Evolutionary conservation across 208 protist genomes (phyloP).

Genomic region (Crithidia fasciculata): DNA sequence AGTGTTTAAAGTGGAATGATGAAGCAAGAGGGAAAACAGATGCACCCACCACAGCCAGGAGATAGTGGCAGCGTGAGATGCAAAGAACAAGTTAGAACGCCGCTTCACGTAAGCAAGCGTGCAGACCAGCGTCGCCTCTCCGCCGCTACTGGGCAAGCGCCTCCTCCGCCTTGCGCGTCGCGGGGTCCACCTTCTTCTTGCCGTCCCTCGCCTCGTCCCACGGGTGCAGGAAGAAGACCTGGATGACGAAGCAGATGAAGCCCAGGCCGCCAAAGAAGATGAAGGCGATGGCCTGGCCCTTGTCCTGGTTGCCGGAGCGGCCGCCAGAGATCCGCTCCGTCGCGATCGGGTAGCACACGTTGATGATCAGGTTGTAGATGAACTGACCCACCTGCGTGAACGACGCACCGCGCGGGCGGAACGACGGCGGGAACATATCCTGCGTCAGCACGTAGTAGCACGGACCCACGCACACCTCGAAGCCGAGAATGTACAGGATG

Average conservation of each 20-base stretch:
- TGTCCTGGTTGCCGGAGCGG: constrained; percentile 81
- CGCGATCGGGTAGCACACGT: constrained; percentile 85
- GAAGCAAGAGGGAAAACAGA: too few relatives aligned
- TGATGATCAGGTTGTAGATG: constrained; percentile 91
- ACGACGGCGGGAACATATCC: constrained; percentile 83
- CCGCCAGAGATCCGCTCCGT: constrained; percentile 82
- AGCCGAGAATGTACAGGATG: constrained; percentile 77
- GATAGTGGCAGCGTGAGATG: neutral
- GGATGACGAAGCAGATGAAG: constrained; percentile 69
- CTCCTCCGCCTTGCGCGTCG: neutral
- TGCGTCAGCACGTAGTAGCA: constrained; percentile 86
- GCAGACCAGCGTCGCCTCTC: too few relatives aligned
- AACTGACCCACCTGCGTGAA: constrained; percentile 77
- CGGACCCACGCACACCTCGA: constrained; percentile 78
- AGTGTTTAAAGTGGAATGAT: neutral
- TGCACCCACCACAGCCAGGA: neutral
- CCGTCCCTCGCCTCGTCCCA: constrained; percentile 44
- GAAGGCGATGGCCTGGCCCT: constrained; percentile 87
- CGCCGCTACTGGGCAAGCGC: neutral
- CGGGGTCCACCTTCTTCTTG: constrained; percentile 1
- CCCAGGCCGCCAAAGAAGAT: constrained; percentile 85
- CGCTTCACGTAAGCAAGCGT: too few relatives aligned
- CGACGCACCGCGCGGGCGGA: constrained; percentile 74
- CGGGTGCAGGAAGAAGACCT: constrained; percentile 79
- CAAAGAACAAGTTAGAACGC: too few relatives aligned